Evolutionary conservation across 177 flowering plant species (phyloP).

Genomic region (Vitis hybrid): DNA sequence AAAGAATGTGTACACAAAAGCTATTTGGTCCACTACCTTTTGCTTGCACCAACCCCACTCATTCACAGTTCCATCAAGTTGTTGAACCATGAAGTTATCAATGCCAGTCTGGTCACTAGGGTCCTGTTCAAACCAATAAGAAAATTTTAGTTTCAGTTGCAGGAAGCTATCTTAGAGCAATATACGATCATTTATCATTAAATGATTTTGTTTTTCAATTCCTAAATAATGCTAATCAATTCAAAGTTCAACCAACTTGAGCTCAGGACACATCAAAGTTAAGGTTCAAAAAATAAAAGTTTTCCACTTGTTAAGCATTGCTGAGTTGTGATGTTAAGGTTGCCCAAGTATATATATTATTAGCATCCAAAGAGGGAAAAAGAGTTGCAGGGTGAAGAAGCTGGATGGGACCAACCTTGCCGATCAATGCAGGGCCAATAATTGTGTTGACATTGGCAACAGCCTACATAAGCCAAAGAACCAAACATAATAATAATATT

Average conservation of each 20-base stretch:
- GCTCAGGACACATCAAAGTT: background rate
- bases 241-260: too few relatives aligned
- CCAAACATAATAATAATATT: background rate
- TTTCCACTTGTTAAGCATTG: background rate
- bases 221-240: too few relatives aligned
- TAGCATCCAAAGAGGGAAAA: too few relatives aligned
- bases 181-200: background rate
- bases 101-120: conserved; percentile 61
- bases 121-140: conserved; percentile 38
- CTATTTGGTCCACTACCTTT: conserved; percentile 39
- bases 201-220: background rate
- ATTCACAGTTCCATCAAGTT: conserved; percentile 78
- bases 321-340: background rate
- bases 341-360: background rate
- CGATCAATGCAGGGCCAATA: conserved; percentile 60
- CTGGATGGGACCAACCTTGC: conserved; percentile 44
- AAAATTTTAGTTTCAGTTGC: background rate
- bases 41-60: conserved; percentile 97
- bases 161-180: background rate
- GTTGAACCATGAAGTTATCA: conserved; percentile 80
- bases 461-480: conserved; percentile 38
- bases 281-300: background rate
- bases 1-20: background rate
- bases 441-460: conserved; percentile 63
- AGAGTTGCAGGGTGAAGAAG: background rate